These are phyloP conservation scores for Paracorniculantispora psalliotae DNA, from an alignment of 2,329 filamentous ascomycete genomes.

Conservation along the genomic window DNA sequence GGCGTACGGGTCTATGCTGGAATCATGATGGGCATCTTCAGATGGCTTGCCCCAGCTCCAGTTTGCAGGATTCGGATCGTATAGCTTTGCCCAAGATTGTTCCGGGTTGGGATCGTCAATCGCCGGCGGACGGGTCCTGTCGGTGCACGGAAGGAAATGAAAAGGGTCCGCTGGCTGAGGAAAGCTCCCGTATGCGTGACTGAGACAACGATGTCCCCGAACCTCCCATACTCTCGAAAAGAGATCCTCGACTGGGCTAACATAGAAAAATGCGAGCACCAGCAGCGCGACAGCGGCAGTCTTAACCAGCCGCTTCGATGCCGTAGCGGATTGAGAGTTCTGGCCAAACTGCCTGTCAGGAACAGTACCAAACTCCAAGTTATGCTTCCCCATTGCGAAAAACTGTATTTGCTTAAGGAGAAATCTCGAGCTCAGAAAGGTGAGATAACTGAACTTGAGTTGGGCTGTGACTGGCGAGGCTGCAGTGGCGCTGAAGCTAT, in stretches of 20 bases:
- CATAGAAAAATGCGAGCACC: neutral
- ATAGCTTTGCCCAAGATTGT: conserved; percentile 35
- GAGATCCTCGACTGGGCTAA: neutral
- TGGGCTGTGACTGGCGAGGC: neutral
- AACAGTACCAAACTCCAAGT: too few species aligned
- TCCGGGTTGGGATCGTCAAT: conserved; percentile 35
- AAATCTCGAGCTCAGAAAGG: too few species aligned
- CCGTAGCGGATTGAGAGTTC: neutral
- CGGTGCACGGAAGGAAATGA: conserved; percentile 43
- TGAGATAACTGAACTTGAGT: too few species aligned
- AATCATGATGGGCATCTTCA: conserved; percentile 11
- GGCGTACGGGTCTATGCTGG: conserved; percentile 20
- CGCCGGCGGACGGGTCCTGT: conserved; percentile 33
- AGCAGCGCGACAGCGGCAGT: neutral
- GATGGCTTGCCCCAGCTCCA: conserved; percentile 40
- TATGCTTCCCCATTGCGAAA: too few species aligned
- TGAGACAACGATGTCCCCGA: neutral
- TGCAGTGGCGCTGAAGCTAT: neutral
- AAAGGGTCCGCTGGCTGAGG: conserved; percentile 40
- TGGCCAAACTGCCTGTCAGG: too few species aligned
- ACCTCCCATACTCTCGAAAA: neutral
- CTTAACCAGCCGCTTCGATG: neutral
- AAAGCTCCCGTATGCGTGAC: conserved; percentile 27
- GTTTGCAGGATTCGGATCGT: conserved; percentile 37
- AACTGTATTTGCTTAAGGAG: too few species aligned